These are phyloP conservation scores for Pleurozium schreberi DNA, from an alignment of 225 moss, liverwort and hornwort genomes.

Conservation along the genomic window DNA sequence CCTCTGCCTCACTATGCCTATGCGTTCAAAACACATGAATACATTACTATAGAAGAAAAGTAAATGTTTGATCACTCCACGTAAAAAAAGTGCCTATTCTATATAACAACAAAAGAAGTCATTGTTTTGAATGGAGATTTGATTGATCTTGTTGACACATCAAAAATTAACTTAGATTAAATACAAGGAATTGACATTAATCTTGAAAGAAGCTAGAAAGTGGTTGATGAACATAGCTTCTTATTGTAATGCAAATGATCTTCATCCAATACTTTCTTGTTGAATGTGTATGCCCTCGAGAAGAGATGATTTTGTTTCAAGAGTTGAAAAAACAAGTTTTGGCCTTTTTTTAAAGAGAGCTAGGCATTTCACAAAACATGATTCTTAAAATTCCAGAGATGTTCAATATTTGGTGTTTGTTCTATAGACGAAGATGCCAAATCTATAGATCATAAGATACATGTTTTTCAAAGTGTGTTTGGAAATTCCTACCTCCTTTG, in stretches of 20 bases:
- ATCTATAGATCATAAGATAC: background rate
- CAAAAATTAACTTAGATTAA: background rate
- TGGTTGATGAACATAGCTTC: background rate
- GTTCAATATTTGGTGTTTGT: background rate
- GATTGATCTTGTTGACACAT: background rate
- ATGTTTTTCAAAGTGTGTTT: rapidly evolving
- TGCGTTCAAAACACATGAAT: too few relatives aligned
- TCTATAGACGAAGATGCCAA: too few relatives aligned
- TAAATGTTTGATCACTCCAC: background rate
- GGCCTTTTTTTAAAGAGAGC: background rate
- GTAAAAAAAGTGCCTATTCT: background rate
- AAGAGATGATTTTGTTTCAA: rapidly evolving
- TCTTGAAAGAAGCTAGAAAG: background rate
- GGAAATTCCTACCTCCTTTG: background rate
- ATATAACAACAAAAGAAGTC: rapidly evolving
- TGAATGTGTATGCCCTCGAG: background rate
- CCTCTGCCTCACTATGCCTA: too few relatives aligned
- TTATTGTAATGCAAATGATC: background rate
- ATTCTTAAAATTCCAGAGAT: background rate
- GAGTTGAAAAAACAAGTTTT: background rate
- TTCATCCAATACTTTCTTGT: background rate
- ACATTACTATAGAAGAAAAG: background rate
- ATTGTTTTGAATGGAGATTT: background rate
- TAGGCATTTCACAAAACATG: rapidly evolving
- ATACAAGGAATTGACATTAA: background rate